Evolutionary conservation across 306 rosid species (phyloP), one percentile per base, ranked within the genome.

Genomic region (Corylus heterophylla): DNA sequence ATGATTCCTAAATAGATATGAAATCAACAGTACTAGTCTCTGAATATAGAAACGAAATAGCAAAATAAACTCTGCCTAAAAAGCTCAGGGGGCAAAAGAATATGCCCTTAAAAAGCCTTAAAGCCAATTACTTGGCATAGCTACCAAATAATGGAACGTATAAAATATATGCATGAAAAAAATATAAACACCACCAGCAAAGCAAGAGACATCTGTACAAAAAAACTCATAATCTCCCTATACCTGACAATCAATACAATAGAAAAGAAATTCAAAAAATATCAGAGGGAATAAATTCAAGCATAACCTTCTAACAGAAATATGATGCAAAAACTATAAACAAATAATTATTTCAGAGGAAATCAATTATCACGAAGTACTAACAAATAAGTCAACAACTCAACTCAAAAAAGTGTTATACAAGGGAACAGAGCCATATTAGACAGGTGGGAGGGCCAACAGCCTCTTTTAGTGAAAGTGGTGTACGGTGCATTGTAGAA

Each of bases 181-280:
- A 6, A 35, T 64, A 18, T 14, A 64, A 16, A 37, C 25, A 58
- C 44, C 51, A 48, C 54, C 49, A 77, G 49, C 59, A 66, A 7
- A 55, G 27, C 31, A 55, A 56, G 35, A 74, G 13, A 76, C 22
- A 48, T 63, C 59, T 66, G 17, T 51, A 81, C 54, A 76, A 59
- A n/a, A 29, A 31, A 22, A 44, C 73, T 61, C 71, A 39, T 35
- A 13, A 10, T 16, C 47, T 9, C 39, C 7, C 29, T 7, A 74
- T 51, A 71, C 58, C 44, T 64, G 22, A 54, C 12, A 47, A 49
- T 18, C 7, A 58, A 5, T 31, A 75, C 63, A n/a, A 78, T 2
- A 13, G 14, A 58, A 12, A 47, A 11, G 22, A 69, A 58, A 45
- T 55, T 56, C 58, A 45, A 7, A 27, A 13, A 54, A 78, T 18